Evolutionary conservation across 371 early-diverging fungal genomes (phyloP), one percentile per base, ranked within the genome.

Genomic region (Sporodiniella umbellata): DNA sequence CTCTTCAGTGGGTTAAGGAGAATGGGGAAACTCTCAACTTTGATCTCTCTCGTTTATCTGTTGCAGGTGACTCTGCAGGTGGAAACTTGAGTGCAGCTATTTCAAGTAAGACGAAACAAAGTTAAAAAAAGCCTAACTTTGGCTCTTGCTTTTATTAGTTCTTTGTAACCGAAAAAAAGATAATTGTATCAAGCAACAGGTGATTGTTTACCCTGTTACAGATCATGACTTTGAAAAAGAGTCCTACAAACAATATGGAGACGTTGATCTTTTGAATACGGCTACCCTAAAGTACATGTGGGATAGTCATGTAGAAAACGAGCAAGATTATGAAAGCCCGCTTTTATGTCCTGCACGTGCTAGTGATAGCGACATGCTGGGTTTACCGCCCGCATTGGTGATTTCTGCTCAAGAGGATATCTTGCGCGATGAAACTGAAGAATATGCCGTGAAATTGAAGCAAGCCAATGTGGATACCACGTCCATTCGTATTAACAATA

Each of bases 401-500:
- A 45, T 74, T 5, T 66, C 62, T 2, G 68, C 66, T n/a, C 66
- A 70, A 31, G 53, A 39, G 11, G 71, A 74, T 57, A 53, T 64
- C 2, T 45, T 74, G 26, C 53, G 71, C 42, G 64, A 63, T 42
- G 68, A 74, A 26, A 68, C 60, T 19, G 75, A 74, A 30, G 51
- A 31, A 0, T 74, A 66, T 50, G 68, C 49, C 1, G 37, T 47
- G 4, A 52, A 49, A 11, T 33, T 74, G 15, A 28, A 19, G 1
- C 6, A 51, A 8, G 71, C 71, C n/a, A 71, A 68, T 33, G 68
- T 70, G 4, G 39, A 60, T 15, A 50, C 54, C 1, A 22, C 60
- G 0, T 42, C 45, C 1, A 42, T 49, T 0, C 55, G 70, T 3
- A 58, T 57, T 33, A 24, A 58, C 8, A 56, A 59, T 24, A 50